Evolutionary conservation across 768 basidiomycete genomes (phyloP).

Genomic region (Amanita inopinata): DNA sequence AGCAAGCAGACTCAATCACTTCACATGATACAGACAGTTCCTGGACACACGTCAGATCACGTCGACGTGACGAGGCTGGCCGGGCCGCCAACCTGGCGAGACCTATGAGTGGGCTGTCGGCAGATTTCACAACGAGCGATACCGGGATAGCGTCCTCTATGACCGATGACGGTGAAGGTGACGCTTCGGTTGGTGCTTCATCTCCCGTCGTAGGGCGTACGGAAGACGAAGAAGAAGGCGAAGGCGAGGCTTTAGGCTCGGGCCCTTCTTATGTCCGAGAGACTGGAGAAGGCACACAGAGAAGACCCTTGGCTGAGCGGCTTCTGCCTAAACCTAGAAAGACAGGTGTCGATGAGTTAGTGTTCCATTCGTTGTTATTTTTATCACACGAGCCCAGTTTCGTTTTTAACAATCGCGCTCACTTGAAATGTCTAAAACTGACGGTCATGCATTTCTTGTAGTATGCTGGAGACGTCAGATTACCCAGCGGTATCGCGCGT

Average conservation of each 20-base stretch:
- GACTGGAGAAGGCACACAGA: conserved; percentile 16
- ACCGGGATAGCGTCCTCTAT: conserved; percentile 41
- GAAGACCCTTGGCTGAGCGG: conserved; percentile 49
- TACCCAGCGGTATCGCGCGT: conserved; percentile 49
- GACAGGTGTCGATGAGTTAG: conserved; percentile 58
- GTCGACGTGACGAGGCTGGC: conserved; percentile 15
- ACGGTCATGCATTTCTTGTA: too few relatives aligned
- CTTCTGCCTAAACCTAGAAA: conserved; percentile 54
- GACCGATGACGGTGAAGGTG: conserved; percentile 16
- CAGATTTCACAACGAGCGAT: conserved; percentile 35
- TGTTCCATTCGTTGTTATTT: neutral
- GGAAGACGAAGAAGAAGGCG: conserved; percentile 15
- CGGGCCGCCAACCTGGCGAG: conserved; percentile 11
- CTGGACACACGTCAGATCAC: conserved; percentile 64
- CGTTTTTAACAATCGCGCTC: too few relatives aligned
- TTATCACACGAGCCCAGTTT: neutral
- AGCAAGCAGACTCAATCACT: conserved; percentile 17
- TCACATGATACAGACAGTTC: conserved; percentile 47
- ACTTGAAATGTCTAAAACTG: too few relatives aligned
- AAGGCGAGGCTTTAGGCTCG: conserved; percentile 17
- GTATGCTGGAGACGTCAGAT: conserved; percentile 57
- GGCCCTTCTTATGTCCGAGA: conserved; percentile 19
- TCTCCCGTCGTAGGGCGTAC: conserved; percentile 27
- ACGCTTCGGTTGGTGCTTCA: too few relatives aligned
- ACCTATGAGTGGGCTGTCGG: conserved; percentile 16